phyloP scores from a whole-genome alignment of 1,139 yeast genomes.

The Diutina pseudorugosa region DNA sequence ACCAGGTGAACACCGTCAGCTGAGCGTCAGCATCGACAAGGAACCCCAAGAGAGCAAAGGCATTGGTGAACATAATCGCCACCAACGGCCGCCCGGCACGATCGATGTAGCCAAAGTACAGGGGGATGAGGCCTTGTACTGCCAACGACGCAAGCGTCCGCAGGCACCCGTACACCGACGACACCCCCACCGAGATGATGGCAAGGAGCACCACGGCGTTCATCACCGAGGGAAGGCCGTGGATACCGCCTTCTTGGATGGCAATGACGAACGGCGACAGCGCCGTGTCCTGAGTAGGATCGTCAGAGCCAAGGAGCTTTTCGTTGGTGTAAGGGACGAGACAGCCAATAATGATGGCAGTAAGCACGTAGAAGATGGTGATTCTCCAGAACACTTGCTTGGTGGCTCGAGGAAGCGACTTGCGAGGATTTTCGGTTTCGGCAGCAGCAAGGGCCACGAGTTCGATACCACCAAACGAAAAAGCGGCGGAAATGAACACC shows the following conservation, averaged over 20 bases:
- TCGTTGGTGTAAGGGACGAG: conserved; percentile 30
- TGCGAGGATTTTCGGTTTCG: conserved; percentile 47
- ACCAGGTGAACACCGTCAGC: conserved; percentile 46
- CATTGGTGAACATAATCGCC: conserved; percentile 35
- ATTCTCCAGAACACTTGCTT: conserved; percentile 68
- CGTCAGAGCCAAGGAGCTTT: conserved; percentile 15
- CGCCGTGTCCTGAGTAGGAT: conserved; percentile 5
- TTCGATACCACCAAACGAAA: conserved; percentile 62
- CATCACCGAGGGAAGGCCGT: conserved; percentile 35
- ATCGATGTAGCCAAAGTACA: conserved; percentile 39
- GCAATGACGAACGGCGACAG: conserved; percentile 4
- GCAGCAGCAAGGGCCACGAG: conserved; percentile 56
- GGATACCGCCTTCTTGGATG: conserved; percentile 14
- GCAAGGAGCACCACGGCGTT: conserved; percentile 41
- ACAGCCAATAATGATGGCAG: conserved; percentile 34
- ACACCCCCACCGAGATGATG: conserved; percentile 41
- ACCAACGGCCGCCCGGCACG: conserved; percentile 45
- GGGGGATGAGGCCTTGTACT: conserved; percentile 35
- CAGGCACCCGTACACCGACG: conserved; percentile 44
- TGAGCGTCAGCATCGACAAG: conserved; percentile 40
- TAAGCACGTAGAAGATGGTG: conserved; percentile 12
- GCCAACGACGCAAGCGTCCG: conserved; percentile 44
- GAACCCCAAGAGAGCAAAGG: conserved; percentile 52
- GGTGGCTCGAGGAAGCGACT: conserved; percentile 53
- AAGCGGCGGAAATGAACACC: conserved; percentile 83